Conservation (phyloP, 2,329 filamentous ascomycete genomes). For the Xylaria sp. region DNA sequence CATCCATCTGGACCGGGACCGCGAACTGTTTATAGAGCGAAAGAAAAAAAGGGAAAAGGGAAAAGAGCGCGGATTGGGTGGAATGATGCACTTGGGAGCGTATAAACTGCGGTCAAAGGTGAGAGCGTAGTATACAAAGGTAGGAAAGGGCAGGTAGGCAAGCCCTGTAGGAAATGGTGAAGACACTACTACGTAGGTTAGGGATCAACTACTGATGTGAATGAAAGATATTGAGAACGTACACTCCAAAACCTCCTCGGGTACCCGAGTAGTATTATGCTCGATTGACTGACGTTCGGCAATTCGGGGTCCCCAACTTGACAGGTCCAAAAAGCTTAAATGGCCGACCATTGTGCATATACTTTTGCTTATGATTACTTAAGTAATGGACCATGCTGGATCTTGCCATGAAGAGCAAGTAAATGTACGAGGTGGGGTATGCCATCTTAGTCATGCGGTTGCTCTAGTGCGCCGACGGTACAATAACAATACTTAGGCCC, state of each 20-base stretch:
- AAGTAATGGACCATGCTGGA: background rate
- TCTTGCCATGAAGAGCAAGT: constrained; percentile 2
- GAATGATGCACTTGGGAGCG: too few species aligned
- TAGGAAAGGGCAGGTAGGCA: background rate
- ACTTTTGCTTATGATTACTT: background rate
- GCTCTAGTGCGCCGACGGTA: background rate
- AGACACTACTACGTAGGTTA: background rate
- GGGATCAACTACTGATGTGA: background rate
- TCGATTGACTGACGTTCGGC: background rate
- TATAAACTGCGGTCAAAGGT: background rate
- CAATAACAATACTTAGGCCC: too few species aligned
- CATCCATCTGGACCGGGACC: background rate
- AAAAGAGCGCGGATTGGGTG: too few species aligned
- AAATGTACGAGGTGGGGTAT: constrained; percentile 2
- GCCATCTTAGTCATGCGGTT: constrained; percentile 7
- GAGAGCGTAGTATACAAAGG: background rate
- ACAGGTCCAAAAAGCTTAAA: background rate
- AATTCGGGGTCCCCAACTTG: background rate
- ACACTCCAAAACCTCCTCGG: background rate
- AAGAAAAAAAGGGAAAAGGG: too few species aligned
- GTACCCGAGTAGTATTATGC: background rate
- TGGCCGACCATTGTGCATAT: background rate
- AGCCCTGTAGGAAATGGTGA: too few species aligned
- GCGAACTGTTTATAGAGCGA: background rate
- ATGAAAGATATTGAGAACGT: background rate